Evolutionary conservation across 805 yeast species (phyloP).

Genomic region (Metschnikowia dekortorum): DNA sequence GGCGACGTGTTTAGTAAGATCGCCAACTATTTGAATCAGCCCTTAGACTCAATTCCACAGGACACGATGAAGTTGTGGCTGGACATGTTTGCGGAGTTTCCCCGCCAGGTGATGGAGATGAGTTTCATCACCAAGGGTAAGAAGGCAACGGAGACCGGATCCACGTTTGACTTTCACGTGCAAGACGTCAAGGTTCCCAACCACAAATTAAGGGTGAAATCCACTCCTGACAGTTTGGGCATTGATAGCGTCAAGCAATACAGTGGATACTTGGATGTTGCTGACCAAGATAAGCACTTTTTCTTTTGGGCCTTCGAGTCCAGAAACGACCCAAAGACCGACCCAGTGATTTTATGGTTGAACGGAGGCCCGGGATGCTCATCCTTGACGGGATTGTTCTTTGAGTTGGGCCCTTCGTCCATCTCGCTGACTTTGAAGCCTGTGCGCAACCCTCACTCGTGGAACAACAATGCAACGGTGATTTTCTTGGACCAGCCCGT

Average conservation of each 20-base stretch:
- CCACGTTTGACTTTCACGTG: constrained; percentile 37
- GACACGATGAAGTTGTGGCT: constrained; percentile 55
- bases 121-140: constrained; percentile 49
- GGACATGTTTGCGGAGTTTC: constrained; percentile 59
- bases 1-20: constrained; percentile 42
- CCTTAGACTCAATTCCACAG: constrained; percentile 44
- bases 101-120: constrained; percentile 49
- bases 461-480: constrained; percentile 89
- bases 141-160: constrained; percentile 20
- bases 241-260: constrained; percentile 79
- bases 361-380: constrained; percentile 98
- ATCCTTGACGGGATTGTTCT: constrained; percentile 81
- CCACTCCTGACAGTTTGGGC: constrained; percentile 45
- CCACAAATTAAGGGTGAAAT: constrained; percentile 19
- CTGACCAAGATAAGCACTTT: constrained; percentile 80
- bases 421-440: constrained; percentile 66
- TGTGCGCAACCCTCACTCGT: constrained; percentile 74
- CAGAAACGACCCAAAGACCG: constrained; percentile 60
- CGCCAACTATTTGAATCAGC: constrained; percentile 47
- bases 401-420: constrained; percentile 87
- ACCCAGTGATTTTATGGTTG: constrained; percentile 87
- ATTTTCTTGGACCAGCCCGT: constrained; percentile 93
- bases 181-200: constrained; percentile 37
- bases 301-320: constrained; percentile 94
- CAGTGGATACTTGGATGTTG: constrained; percentile 81